Percentiles rank a stretch among this genome's conserved stretches.
phyloP scores from a whole-genome alignment of 2,329 filamentous ascomycete species.

The Leptographium procerum region DNA sequence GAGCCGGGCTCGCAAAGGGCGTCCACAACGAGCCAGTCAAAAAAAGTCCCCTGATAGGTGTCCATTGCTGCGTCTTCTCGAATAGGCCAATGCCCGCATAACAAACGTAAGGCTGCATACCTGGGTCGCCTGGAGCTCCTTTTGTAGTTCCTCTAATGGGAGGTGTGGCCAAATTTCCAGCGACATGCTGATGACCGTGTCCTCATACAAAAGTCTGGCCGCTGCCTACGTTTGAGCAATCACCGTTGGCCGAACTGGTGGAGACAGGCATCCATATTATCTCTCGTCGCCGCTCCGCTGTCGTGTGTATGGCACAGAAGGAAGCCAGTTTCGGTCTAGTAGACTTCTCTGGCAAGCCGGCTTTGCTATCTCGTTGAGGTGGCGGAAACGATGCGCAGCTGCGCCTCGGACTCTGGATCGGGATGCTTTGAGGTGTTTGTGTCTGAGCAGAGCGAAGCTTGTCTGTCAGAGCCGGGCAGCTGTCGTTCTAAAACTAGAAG shows the following conservation, averaged over 20 bases:
- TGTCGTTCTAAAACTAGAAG: background rate
- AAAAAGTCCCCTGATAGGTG: background rate
- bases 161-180: constrained; percentile 48
- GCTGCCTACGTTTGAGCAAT: constrained; percentile 10
- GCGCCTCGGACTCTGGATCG: background rate
- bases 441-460: background rate
- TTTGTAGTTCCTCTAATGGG: constrained; percentile 36
- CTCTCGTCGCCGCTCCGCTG: background rate
- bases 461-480: background rate
- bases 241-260: background rate
- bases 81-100: background rate
- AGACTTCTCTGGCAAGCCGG: background rate
- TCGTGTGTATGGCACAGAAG: background rate
- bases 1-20: background rate
- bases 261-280: background rate
- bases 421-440: background rate
- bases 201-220: constrained; percentile 4
- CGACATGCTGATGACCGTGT: constrained; percentile 32
- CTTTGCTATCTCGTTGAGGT: background rate
- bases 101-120: constrained; percentile 22
- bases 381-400: background rate
- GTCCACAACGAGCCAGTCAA: background rate
- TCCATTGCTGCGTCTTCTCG: background rate
- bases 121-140: constrained; percentile 36
- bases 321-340: background rate